Evolutionary conservation across 140 eudicot genomes (phyloP).

Genomic region (Senecio squalidus): DNA sequence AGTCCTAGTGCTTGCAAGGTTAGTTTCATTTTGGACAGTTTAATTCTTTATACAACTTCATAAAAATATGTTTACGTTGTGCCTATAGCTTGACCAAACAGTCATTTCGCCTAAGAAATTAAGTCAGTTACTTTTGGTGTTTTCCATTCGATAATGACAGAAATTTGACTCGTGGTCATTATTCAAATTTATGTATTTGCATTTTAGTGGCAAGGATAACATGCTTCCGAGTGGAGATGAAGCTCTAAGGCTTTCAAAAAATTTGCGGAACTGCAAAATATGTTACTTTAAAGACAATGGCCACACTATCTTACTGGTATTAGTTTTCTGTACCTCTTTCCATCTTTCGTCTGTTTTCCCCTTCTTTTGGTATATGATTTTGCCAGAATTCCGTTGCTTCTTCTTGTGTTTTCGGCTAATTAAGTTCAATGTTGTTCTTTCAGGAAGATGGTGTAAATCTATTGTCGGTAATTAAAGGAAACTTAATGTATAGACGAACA

Average conservation of each 20-base stretch:
- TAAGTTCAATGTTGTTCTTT: constrained; percentile 10
- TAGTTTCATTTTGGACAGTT: constrained; percentile 11
- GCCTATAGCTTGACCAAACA: not conserved
- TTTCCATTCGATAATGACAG: not conserved
- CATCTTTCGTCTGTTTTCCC: not conserved
- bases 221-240: constrained; percentile 80
- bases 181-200: constrained; percentile 5
- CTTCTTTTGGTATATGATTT: too few species aligned
- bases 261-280: constrained; percentile 56
- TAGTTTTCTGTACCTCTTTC: not conserved
- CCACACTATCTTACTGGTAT: constrained; percentile 80
- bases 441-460: constrained; percentile 97
- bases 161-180: not conserved
- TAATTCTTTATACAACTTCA: not conserved
- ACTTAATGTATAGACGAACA: constrained; percentile 58
- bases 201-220: constrained; percentile 80
- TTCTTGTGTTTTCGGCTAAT: constrained; percentile 11
- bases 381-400: not conserved
- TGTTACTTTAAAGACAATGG: constrained; percentile 69
- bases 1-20: constrained; percentile 94
- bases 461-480: constrained; percentile 64
- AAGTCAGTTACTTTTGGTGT: not conserved
- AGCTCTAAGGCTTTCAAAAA: constrained; percentile 62
- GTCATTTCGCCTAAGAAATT: not conserved
- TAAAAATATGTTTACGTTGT: too few species aligned